Conservation (phyloP, 345 rosid species). For the Populus nigra region DNA sequence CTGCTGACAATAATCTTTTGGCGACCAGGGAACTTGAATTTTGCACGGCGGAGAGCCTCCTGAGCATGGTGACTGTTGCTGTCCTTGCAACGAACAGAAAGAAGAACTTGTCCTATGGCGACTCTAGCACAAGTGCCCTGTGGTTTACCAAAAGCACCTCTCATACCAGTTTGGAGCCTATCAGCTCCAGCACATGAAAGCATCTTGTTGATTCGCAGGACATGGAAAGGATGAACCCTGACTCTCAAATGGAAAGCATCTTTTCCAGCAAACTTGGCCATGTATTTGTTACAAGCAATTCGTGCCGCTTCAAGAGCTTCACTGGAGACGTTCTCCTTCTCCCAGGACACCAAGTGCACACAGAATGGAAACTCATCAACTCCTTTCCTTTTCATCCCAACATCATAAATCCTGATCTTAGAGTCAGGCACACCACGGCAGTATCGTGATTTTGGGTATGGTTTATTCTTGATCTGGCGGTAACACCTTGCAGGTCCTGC, state of each 20-base stretch:
- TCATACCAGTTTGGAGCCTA: constrained; percentile 83
- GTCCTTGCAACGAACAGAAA: constrained; percentile 77
- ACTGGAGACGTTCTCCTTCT: constrained; percentile 72
- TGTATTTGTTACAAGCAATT: constrained; percentile 79
- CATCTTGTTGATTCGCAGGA: constrained; percentile 76
- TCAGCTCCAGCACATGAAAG: constrained; percentile 88
- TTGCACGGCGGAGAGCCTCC: constrained; percentile 78
- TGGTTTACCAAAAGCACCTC: constrained; percentile 81
- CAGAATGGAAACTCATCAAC: constrained; percentile 81
- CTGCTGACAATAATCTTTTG: constrained; percentile 81
- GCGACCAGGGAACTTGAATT: constrained; percentile 78
- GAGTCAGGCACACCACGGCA: constrained; percentile 81
- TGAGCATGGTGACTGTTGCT: constrained; percentile 63
- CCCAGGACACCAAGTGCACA: constrained; percentile 81
- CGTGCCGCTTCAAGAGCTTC: constrained; percentile 81
- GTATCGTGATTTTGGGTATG: constrained; percentile 63
- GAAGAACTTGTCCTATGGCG: constrained; percentile 74
- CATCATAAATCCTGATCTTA: constrained; percentile 76
- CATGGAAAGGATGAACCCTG: constrained; percentile 79
- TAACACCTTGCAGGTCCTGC: constrained; percentile 34
- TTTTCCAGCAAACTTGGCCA: constrained; percentile 70
- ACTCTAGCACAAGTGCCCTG: constrained; percentile 71
- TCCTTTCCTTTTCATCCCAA: constrained; percentile 79
- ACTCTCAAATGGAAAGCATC: constrained; percentile 78
- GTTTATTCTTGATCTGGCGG: constrained; percentile 68